Evolutionary conservation across 2,329 filamentous ascomycete genomes (phyloP), one percentile per base, ranked within the genome.

Genomic region (Fusarium robinianum): DNA sequence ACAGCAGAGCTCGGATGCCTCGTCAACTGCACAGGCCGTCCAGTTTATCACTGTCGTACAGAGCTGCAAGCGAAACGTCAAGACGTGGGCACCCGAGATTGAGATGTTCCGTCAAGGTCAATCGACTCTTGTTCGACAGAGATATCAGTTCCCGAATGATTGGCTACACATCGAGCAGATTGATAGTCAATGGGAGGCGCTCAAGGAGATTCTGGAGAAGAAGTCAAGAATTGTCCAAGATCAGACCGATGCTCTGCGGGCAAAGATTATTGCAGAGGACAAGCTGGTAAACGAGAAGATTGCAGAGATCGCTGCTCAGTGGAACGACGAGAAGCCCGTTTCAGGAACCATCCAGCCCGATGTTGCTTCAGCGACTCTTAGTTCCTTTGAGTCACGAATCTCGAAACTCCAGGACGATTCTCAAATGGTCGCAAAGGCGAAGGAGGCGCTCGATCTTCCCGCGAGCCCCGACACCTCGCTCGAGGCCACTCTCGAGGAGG

Each of bases 21-120:
- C 89, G 5, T 97, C 94, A 2, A 99, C 94, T 5, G 92, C 92
- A 1, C 91, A 97, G 65, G 94, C 95, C 16, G 95, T 99, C 4
- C 90, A 94, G 24, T 99, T 99, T 70, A 99, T 99, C 64, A 99
- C 95, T 1, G 91, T 92, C 40, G 94, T 99, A 5, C 94, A 99
- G 71, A 89, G 89, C 63, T 96, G 90, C 73, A 95, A 95, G 74
- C 85, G 90, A 35, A 95, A 95, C 66, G 91, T 95, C 37, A 92
- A 90, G 68, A 75, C 86, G 4, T 99, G 94, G 94, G 90, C 90
- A 6, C 92, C 92, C 1, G 94, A 99, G 66, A 89, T 99, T 26
- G 91, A 96, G 61, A 87, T 90, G 33, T 99, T 99, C 75, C 84
- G 90, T 19, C 91, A 97, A 70, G 94, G 95, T 39, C 90, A 97